Conservation (phyloP, 78 protist species). For the Creolimax fragrantissima region DNA sequence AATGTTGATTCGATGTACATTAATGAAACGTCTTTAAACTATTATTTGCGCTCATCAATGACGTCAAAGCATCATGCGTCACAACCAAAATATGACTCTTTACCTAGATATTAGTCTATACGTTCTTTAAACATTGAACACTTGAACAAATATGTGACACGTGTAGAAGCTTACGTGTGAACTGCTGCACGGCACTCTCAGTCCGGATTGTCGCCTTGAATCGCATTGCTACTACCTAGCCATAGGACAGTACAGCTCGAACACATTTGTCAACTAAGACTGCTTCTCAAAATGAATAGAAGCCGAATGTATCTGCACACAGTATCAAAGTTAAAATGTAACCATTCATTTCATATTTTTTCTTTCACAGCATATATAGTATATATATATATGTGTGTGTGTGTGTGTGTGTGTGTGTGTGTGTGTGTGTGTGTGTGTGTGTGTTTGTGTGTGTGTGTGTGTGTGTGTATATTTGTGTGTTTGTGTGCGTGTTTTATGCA, state of each 20-base stretch:
- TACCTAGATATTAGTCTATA: not conserved
- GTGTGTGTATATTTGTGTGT: too few relatives aligned
- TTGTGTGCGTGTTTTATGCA: too few relatives aligned
- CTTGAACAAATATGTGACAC: not conserved
- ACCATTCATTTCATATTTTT: too few relatives aligned
- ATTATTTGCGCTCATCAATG: not conserved
- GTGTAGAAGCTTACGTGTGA: not conserved
- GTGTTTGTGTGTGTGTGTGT: too few relatives aligned
- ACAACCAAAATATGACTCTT: not conserved
- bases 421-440: too few relatives aligned
- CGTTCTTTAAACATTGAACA: not conserved
- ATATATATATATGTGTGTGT: not conserved
- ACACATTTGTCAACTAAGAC: not conserved
- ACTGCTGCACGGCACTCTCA: not conserved
- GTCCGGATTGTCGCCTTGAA: not conserved
- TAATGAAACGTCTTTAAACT: not conserved
- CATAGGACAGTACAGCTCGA: too few relatives aligned
- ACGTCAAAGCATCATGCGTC: not conserved
- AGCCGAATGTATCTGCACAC: not conserved
- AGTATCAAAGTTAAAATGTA: too few relatives aligned
- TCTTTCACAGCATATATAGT: not conserved
- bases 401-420: not conserved
- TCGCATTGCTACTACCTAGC: not conserved
- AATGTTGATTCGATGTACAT: not conserved
- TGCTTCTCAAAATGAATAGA: not conserved